Conservation (phyloP, 805 yeast species). For the Metschnikowia noctiluminum region DNA sequence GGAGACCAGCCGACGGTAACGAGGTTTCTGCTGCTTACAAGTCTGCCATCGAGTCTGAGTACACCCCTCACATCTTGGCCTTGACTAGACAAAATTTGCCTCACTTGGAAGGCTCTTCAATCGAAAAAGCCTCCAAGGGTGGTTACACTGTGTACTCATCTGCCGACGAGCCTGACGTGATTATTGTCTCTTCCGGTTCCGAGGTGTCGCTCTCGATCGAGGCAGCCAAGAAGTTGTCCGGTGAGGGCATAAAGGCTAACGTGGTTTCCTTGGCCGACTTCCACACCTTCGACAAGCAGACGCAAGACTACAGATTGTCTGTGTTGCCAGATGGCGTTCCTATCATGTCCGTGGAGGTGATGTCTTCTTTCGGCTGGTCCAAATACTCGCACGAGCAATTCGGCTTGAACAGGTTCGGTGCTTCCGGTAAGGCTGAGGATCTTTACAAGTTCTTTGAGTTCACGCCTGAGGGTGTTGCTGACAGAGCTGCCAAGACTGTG, state of each 20-base stretch:
- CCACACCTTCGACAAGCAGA: slow-evolving; percentile 82
- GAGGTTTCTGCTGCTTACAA: slow-evolving; percentile 82
- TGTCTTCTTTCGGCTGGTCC: slow-evolving; percentile 89
- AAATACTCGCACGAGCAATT: slow-evolving; percentile 95
- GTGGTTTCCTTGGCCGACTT: slow-evolving; percentile 94
- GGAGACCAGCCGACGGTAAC: slow-evolving; percentile 95
- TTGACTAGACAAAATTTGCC: slow-evolving; percentile 86
- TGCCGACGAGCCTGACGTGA: slow-evolving; percentile 60
- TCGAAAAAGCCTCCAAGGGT: slow-evolving; percentile 92
- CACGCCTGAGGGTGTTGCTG: slow-evolving; percentile 89
- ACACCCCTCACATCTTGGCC: slow-evolving; percentile 73
- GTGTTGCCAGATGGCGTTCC: slow-evolving; percentile 96
- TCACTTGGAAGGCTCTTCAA: slow-evolving; percentile 87
- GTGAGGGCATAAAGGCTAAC: slow-evolving; percentile 66
- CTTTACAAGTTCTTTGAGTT: slow-evolving; percentile 84
- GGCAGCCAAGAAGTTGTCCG: slow-evolving; percentile 69
- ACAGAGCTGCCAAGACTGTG: slow-evolving; percentile 76
- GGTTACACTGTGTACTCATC: slow-evolving; percentile 63
- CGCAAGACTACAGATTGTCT: slow-evolving; percentile 72
- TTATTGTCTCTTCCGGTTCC: slow-evolving; percentile 89
- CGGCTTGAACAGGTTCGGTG: slow-evolving; percentile 95
- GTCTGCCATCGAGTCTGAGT: slow-evolving; percentile 55
- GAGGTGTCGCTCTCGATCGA: slow-evolving; percentile 84
- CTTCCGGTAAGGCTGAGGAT: slow-evolving; percentile 84
- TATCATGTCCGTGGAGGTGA: slow-evolving; percentile 88